Base-by-base conservation (phyloP, 108 stramenopile genomes). In the Stephanodiscus triporus region DNA sequence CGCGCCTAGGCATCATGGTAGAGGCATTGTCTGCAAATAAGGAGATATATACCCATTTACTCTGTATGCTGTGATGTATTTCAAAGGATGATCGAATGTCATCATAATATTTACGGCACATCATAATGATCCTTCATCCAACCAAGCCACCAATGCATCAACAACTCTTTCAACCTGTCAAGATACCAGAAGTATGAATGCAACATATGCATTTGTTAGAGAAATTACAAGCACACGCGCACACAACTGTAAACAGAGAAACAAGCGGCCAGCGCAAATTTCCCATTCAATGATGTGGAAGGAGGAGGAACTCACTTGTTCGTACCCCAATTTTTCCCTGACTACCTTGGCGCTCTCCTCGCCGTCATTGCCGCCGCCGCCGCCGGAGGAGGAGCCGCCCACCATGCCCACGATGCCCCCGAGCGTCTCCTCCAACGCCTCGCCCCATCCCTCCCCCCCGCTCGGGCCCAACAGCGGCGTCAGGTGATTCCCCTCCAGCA, bases 61-160 rank as follows among this genome's bases (percentile, higher is more conserved):
- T n/a, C n/a, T n/a, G n/a, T n/a, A n/a, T n/a, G n/a, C n/a, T n/a
- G n/a, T n/a, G n/a, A n/a, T n/a, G n/a, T n/a, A n/a, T n/a, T n/a
- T n/a, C n/a, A n/a, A n/a, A n/a, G n/a, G n/a, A n/a, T n/a, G n/a
- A n/a, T n/a, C n/a, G n/a, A n/a, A n/a, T n/a, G n/a, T n/a, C n/a
- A n/a, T n/a, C n/a, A n/a, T n/a, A n/a, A n/a, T n/a, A n/a, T n/a
- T n/a, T n/a, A n/a, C n/a, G n/a, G n/a, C n/a, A n/a, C 56, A 38
- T 56, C 62, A 82, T 26, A 82, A 65, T 20, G 77, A 78, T 6
- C 86, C 86, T 63, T 88, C 90, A 68, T 94, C 93, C 66, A 94
- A 59, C 93, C 93, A 94, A 67, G 66, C 71, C 6, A 88, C 75
- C 69, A 94, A 57, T 32, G 82, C 89, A 32, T 91, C 88, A 9